Evolutionary conservation across 2,329 filamentous ascomycete species (phyloP), one percentile per base, ranked within the genome.

Genomic region (Neopestalotiopsis rosae): DNA sequence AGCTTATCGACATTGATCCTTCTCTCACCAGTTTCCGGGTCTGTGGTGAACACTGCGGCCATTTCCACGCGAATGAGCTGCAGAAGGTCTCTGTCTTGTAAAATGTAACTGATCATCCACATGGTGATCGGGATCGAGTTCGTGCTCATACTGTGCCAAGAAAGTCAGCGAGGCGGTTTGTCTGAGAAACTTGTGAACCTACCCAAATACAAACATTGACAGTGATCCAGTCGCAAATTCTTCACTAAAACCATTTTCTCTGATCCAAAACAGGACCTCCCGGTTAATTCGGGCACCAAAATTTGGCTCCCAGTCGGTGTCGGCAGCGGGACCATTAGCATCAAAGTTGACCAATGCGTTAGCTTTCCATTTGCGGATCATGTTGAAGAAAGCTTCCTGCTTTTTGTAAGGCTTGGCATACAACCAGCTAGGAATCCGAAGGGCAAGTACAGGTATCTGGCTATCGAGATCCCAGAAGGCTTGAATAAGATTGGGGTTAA

Each of bases 21-120:
- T 1, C 45, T 57, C 5, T 59, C 59, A 4, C 72, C 73, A 1
- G 70, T 74, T 0, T 32, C 7, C 0, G 68, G 38, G n/a, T 77
- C 72, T 2, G 58, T 7, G 2, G 13, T 24, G 9, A 71, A 57
- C 1, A 72, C 72, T 6, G 69, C 24, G 1, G 34, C 13, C n/a
- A 72, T 70, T 64, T 79, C 77, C 0, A 65, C 67, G 2, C 75
- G 72, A 4, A 76, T 56, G 2, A 68, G 70, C 1, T 63, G n/a
- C 1, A 76, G 68, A 0, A 79, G 69, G 1, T 49, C 20, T 12
- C 61, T 66, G 40, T 79, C 76, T 42, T 71, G 65, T 24, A 76
- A 66, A 3, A 77, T 52, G 24, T 79, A 74, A 40, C 79, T 75
- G 3, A 80, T 45, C 1, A 68, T 66, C 77, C 77, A 80, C 1